phyloP scores from a whole-genome alignment of 495 filamentous ascomycete species.

The Xylaria longipes region DNA sequence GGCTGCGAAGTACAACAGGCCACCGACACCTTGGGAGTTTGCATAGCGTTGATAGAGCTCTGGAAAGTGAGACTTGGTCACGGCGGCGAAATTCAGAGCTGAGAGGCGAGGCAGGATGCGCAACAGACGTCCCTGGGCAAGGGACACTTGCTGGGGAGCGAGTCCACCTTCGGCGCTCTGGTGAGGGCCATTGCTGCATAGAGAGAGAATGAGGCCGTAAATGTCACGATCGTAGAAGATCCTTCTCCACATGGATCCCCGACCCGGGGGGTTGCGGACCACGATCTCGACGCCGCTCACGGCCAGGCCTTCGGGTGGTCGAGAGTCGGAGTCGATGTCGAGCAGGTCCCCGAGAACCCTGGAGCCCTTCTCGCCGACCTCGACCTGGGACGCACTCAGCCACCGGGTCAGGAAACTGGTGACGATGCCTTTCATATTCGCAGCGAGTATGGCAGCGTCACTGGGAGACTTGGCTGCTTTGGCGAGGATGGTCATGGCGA shows the following conservation, averaged over 20 bases:
- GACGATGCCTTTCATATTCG: constrained; percentile 64
- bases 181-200: constrained; percentile 57
- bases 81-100: constrained; percentile 64
- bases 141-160: constrained; percentile 68
- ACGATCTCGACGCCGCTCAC: constrained; percentile 42
- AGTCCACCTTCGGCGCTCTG: constrained; percentile 49
- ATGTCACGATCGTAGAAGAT: constrained; percentile 71
- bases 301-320: constrained; percentile 49
- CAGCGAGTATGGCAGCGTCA: constrained; percentile 73
- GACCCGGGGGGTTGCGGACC: constrained; percentile 54
- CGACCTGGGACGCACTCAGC: constrained; percentile 73
- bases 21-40: constrained; percentile 46
- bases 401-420: constrained; percentile 68
- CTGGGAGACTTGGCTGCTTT: constrained; percentile 68
- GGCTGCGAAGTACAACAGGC: constrained; percentile 77
- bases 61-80: constrained; percentile 63
- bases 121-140: constrained; percentile 80
- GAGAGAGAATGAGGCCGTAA: constrained; percentile 67
- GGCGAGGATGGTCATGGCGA: constrained; percentile 71
- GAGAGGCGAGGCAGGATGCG: constrained; percentile 73
- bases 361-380: constrained; percentile 73
- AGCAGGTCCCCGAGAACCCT: constrained; percentile 73
- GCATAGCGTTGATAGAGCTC: constrained; percentile 65
- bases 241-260: constrained; percentile 75
- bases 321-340: constrained; percentile 66